Evolutionary conservation across 768 basidiomycete species (phyloP), one percentile per base, ranked within the genome.

Genomic region (Boletus fagicola): DNA sequence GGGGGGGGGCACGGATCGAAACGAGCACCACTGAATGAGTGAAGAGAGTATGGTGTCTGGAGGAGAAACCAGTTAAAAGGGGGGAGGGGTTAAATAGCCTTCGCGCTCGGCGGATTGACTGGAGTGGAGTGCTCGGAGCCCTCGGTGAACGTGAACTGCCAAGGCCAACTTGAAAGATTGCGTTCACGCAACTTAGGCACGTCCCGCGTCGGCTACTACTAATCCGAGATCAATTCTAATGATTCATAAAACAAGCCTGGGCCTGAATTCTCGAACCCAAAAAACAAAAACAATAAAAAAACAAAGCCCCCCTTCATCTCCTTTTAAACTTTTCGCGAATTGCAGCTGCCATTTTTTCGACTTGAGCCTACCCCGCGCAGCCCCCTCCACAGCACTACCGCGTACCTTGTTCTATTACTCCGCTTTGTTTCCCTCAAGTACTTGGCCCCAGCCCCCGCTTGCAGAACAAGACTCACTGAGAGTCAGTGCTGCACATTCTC

Each of bases 101-200:
- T n/a, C n/a, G n/a, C n/a, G n/a, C n/a, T n/a, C 12, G 12, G 36
- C 26, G 12, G 24, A 44, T 18, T 0, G 35, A 16, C 7, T 28
- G 1, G 6, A 7, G 3, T 5, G 28, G 0, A 18, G 49, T 43
- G 24, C n/a, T 45, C 44, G 24, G 43, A 24, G 33, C 11, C 30
- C 26, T 56, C 43, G 55, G 39, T 38, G 35, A 22, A 7, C 28
- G 36, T 16, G 7, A 35, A 13, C 12, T 35, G 33, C 33, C 33
- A 35, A 35, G 49, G 15, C 30, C 30, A 2, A 26, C 2, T 26
- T 28, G 28, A 2, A 28, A 28, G 36, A 2, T 15, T 12, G 12
- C 42, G 42, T 42, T 42, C 40, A 42, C 20, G 42, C 36, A 49
- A 63, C n/a, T n/a, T n/a, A 63, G 63, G 63, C 55, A 68, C 68